A percentile compares a stretch with the other conserved stretches of the same genome.
Conservation (phyloP, 176 grass and related monocot genomes). For the Olyra latifolia region DNA sequence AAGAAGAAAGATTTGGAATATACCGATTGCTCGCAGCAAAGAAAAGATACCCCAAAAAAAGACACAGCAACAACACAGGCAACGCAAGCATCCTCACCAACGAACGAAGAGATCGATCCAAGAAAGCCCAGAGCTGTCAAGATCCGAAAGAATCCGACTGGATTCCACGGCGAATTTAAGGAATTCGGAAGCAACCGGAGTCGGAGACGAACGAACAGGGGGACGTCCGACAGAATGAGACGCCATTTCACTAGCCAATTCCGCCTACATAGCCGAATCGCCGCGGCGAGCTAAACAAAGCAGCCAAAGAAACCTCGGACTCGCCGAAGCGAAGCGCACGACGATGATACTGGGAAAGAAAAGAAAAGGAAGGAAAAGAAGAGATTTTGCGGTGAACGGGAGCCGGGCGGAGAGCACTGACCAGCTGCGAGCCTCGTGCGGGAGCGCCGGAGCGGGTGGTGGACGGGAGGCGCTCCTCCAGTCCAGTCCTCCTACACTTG, state of each 20-base stretch:
- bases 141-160: background rate
- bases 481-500: background rate
- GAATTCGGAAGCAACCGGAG: background rate
- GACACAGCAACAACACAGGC: background rate
- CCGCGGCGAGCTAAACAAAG: too few relatives aligned
- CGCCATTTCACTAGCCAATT: too few relatives aligned
- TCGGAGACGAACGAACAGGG: background rate
- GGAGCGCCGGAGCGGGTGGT: background rate
- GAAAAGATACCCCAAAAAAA: background rate
- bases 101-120: background rate
- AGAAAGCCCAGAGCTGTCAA: background rate
- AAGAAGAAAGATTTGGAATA: background rate
- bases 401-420: conserved; percentile 11
- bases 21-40: background rate
- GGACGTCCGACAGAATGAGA: background rate
- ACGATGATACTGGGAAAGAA: background rate
- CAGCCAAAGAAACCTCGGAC: background rate
- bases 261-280: too few relatives aligned
- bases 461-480: background rate
- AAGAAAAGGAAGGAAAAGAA: too few relatives aligned
- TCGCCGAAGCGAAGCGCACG: background rate
- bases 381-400: background rate
- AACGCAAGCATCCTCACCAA: background rate
- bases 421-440: conserved; percentile 28
- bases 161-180: background rate